Percentiles rank a stretch among this genome's conserved stretches.
phyloP scores from a whole-genome alignment of 441 rosid species.

The Populus hybrid region DNA sequence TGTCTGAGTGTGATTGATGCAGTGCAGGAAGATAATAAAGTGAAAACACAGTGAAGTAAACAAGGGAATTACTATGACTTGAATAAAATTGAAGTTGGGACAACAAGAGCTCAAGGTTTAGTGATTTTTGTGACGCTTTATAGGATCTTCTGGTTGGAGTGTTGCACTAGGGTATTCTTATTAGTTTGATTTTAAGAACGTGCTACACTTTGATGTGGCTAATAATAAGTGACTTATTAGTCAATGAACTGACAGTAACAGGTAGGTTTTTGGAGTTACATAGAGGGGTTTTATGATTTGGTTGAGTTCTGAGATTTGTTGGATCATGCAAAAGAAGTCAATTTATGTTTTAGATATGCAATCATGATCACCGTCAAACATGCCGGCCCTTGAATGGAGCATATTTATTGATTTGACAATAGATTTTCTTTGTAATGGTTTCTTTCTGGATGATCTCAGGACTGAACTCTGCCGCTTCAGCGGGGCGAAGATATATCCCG shows the following conservation, averaged over 20 bases:
- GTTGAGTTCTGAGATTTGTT: not conserved
- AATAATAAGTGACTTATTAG: not conserved
- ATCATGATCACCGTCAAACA: not conserved
- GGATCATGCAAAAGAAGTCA: not conserved
- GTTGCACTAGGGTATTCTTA: not conserved
- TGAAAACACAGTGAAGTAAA: not conserved
- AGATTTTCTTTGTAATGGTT: not conserved
- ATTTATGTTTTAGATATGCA: not conserved
- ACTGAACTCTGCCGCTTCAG: conserved; percentile 59
- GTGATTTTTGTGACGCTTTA: not conserved
- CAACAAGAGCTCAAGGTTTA: not conserved
- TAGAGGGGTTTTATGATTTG: not conserved
- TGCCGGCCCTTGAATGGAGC: not conserved
- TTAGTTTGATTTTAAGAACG: not conserved
- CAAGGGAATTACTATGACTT: not conserved
- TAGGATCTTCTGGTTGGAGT: not conserved
- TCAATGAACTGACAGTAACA: not conserved
- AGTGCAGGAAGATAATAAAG: not conserved
- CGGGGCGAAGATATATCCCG: conserved; percentile 56
- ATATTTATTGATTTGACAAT: not conserved
- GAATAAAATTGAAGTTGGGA: not conserved
- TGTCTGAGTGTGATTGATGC: not conserved
- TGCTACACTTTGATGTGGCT: not conserved
- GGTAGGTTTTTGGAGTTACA: not conserved
- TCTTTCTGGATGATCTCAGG: conserved; percentile 11